Percentiles rank a stretch among this genome's conserved stretches.
Conservation (phyloP, 176 grass and related monocot species). For the Triticum timopheevii region DNA sequence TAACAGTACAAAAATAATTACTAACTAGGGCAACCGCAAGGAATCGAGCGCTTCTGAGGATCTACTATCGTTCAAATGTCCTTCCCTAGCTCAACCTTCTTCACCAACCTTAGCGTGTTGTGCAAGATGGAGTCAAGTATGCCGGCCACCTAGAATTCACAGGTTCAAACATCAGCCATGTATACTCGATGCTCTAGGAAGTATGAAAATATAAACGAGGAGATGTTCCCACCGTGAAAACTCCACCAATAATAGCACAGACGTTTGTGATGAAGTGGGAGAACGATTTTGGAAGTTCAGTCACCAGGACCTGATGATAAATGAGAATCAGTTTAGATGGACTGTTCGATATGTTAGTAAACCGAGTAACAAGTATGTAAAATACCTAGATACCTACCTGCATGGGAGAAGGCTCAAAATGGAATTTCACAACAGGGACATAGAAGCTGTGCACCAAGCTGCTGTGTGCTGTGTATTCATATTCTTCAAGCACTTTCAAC, state of each 20-base stretch:
- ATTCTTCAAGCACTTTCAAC: conserved; percentile 86
- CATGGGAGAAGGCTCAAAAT: conserved; percentile 97
- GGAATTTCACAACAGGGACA: conserved; percentile 93
- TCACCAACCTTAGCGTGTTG: conserved; percentile 79
- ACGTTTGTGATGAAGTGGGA: conserved; percentile 99
- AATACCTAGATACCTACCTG: conserved; percentile 48
- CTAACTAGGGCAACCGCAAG: conserved; percentile 43
- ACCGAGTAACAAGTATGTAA: background rate
- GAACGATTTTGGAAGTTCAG: conserved; percentile 84
- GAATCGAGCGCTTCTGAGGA: conserved; percentile 6
- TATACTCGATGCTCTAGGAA: background rate
- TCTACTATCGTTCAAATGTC: conserved; percentile 46
- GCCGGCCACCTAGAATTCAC: conserved; percentile 78
- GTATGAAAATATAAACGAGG: conserved; percentile 10
- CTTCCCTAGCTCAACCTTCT: conserved; percentile 94
- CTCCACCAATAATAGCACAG: conserved; percentile 93
- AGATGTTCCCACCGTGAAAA: conserved; percentile 77
- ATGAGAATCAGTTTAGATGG: background rate
- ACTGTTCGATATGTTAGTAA: background rate
- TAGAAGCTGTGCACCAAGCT: conserved; percentile 92
- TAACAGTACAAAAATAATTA: conserved; percentile 39
- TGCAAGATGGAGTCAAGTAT: conserved; percentile 98
- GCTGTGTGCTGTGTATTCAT: conserved; percentile 97
- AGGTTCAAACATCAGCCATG: conserved; percentile 23
- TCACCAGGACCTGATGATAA: conserved; percentile 79